A percentile compares a stretch with the other conserved stretches of the same genome.
Conservation (phyloP, 495 filamentous ascomycete species). For the Hypoxylon rickii region DNA sequence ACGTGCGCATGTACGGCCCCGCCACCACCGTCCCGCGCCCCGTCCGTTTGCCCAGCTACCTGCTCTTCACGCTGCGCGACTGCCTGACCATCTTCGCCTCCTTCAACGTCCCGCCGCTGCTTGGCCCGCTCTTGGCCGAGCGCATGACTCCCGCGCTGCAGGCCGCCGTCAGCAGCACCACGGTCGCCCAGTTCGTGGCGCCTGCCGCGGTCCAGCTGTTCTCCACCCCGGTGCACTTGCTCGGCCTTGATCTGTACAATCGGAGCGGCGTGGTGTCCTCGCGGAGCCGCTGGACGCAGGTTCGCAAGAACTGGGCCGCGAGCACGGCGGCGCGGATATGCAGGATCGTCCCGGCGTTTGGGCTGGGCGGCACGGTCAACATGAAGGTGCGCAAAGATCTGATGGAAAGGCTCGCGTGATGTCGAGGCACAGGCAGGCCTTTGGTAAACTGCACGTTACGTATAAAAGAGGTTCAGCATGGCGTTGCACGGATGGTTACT, state of each 20-base stretch:
- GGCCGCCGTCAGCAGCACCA: slow-evolving; percentile 49
- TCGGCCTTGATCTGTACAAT: slow-evolving; percentile 91
- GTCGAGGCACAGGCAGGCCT: too few species aligned
- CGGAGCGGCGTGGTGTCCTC: slow-evolving; percentile 47
- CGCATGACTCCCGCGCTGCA: slow-evolving; percentile 55
- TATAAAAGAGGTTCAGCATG: not conserved
- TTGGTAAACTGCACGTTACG: too few species aligned
- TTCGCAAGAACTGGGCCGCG: slow-evolving; percentile 75
- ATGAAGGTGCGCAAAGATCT: slow-evolving; percentile 64
- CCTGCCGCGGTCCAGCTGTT: slow-evolving; percentile 81
- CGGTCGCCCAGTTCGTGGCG: slow-evolving; percentile 77
- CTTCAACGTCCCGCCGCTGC: slow-evolving; percentile 84
- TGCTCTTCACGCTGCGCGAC: slow-evolving; percentile 82
- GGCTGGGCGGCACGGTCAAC: slow-evolving; percentile 90
- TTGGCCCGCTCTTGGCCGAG: slow-evolving; percentile 67
- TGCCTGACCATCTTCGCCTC: slow-evolving; percentile 90
- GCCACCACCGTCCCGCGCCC: slow-evolving; percentile 53
- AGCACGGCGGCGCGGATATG: slow-evolving; percentile 82
- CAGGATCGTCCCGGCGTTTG: slow-evolving; percentile 93
- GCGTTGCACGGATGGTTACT: slow-evolving; percentile 11
- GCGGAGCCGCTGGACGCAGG: slow-evolving; percentile 63
- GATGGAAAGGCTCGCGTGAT: slow-evolving; percentile 49
- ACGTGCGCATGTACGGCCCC: slow-evolving; percentile 80
- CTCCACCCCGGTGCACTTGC: slow-evolving; percentile 84
- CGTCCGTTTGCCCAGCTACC: slow-evolving; percentile 67